A percentile compares a stretch with the other conserved stretches of the same genome.
Conservation (phyloP, 2,329 filamentous ascomycete genomes). For the Claviceps digitariae region DNA sequence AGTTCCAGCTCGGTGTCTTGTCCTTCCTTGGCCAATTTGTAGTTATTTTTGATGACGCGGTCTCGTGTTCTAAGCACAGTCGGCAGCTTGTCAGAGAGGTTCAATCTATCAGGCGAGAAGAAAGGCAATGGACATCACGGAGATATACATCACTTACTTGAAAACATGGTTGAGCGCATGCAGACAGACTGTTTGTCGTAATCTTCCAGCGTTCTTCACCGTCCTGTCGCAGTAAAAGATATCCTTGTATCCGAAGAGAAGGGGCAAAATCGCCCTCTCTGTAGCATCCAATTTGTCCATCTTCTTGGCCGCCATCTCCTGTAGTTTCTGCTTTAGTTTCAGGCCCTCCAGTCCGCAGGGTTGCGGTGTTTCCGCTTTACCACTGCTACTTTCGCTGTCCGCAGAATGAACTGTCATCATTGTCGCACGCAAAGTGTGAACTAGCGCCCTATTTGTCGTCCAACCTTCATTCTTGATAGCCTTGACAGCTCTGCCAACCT, state of each 20-base stretch:
- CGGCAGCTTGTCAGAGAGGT: not conserved
- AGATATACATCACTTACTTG: constrained; percentile 40
- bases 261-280: constrained; percentile 52
- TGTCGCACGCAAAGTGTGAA: constrained; percentile 34
- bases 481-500: constrained; percentile 40
- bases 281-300: constrained; percentile 44
- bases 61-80: constrained; percentile 58
- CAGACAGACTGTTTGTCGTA: constrained; percentile 63
- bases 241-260: constrained; percentile 74
- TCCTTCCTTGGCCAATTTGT: constrained; percentile 55
- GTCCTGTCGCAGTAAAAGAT: constrained; percentile 63
- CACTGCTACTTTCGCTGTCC: not conserved
- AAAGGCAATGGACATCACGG: too few species aligned
- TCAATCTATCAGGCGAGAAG: not conserved
- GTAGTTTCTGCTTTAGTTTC: constrained; percentile 49
- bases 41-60: constrained; percentile 82
- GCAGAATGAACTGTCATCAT: constrained; percentile 31
- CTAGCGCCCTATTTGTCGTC: constrained; percentile 31
- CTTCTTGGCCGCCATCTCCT: constrained; percentile 37
- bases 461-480: constrained; percentile 37
- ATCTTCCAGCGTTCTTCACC: constrained; percentile 48
- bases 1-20: constrained; percentile 55
- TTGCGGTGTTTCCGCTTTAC: constrained; percentile 17
- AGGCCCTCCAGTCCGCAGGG: constrained; percentile 45
- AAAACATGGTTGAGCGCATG: constrained; percentile 87